These are phyloP conservation scores for Phytopythium litorale DNA, from an alignment of 352 stramenopile genomes.

Conservation along the genomic window DNA sequence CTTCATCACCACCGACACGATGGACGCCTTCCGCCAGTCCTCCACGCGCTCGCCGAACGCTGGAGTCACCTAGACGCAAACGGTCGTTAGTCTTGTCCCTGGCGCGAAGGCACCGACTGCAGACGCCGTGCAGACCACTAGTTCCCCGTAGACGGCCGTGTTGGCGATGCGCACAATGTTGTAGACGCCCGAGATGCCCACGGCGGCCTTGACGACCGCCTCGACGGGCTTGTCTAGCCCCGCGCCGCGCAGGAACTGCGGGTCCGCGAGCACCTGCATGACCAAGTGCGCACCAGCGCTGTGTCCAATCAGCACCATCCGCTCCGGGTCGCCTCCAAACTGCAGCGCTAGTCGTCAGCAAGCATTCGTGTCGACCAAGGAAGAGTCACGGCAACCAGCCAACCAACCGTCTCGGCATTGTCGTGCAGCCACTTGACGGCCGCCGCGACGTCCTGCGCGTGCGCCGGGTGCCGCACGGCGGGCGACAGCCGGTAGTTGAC, in stretches of 20 bases:
- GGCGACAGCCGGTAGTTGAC: slow-evolving; percentile 84
- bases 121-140: slow-evolving; percentile 27
- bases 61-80: slow-evolving; percentile 29
- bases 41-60: slow-evolving; percentile 67
- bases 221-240: slow-evolving; percentile 28
- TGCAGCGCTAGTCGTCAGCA: slow-evolving; percentile 12
- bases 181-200: slow-evolving; percentile 84
- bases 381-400: background rate
- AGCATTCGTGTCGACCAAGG: background rate
- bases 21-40: slow-evolving; percentile 67
- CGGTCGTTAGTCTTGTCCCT: background rate
- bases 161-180: slow-evolving; percentile 83
- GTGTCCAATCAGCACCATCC: slow-evolving; percentile 62
- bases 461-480: slow-evolving; percentile 65
- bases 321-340: slow-evolving; percentile 68
- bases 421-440: slow-evolving; percentile 59
- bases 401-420: slow-evolving; percentile 61
- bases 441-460: slow-evolving; percentile 56
- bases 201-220: slow-evolving; percentile 42
- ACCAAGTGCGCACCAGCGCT: slow-evolving; percentile 78
- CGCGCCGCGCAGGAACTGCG: slow-evolving; percentile 35
- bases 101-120: background rate
- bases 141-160: slow-evolving; percentile 56
- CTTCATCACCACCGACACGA: slow-evolving; percentile 40
- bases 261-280: slow-evolving; percentile 64